Evolutionary conservation across 352 stramenopile species (phyloP), one percentile per base, ranked within the genome.

Genomic region (Phytophthora quininea): DNA sequence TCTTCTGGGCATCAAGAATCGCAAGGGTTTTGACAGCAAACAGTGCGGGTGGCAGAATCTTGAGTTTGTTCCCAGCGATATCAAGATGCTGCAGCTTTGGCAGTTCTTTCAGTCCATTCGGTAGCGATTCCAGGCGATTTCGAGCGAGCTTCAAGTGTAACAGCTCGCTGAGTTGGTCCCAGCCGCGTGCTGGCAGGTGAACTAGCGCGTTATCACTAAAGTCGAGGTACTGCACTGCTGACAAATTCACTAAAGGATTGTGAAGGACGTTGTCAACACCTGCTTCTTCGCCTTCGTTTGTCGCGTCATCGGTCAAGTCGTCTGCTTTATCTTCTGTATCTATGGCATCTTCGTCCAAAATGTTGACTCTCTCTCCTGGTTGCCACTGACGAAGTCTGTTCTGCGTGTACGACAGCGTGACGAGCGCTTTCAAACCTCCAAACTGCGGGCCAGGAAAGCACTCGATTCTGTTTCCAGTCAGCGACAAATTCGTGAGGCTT

Each of bases 391-490:
- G 71, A 14, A 89, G 64, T 38, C 67, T 66, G 50, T 89, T 89
- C 54, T 86, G 74, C 12, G 74, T 63, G 43, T 83, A 85, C 15
- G 72, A 66, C 4, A 89, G 43, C 9, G 62, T 80, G 10, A 64
- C 53, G 12, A 89, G 53, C 0, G 37, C 47, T 14, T 30, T 46
- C 7, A 86, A 37, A 4, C 37, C 24, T 4, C 54, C 40, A 6
- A 89, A 27, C 2, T 65, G 43, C 0, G 58, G 19, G 0, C 69
- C 57, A 14, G 79, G 77, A 40, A 84, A 86, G 7, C 66, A 57
- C 6, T 87, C 77, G 47, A 88, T 70, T n/a, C 69, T 64, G 61
- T 90, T 90, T 3, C 67, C 69, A 27, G 63, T 71, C 1, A 90
- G n/a, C n/a, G 49, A 67, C 2, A 90, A 42, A 42, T 79, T 84